phyloP scores from a whole-genome alignment of 352 stramenopile species.

The Globisporangium mamillatum region DNA sequence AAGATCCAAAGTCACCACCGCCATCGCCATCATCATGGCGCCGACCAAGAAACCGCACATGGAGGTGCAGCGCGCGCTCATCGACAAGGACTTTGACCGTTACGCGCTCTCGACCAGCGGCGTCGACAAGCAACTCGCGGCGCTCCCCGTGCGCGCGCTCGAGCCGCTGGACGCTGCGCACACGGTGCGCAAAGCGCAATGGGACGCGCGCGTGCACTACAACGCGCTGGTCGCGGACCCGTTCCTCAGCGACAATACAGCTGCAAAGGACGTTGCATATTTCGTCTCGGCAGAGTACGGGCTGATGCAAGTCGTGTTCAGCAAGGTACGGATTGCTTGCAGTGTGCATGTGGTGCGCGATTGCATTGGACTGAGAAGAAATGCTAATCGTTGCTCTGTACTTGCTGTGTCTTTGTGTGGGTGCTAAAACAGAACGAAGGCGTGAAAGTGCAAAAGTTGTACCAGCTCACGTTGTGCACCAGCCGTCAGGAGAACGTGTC shows the following conservation, averaged over 20 bases:
- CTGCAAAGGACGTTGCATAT: constrained; percentile 44
- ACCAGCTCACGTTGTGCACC: constrained; percentile 34
- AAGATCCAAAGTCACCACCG: constrained; percentile 6
- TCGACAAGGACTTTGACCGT: constrained; percentile 80
- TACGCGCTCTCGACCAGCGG: constrained; percentile 56
- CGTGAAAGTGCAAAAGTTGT: constrained; percentile 29
- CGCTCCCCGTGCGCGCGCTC: constrained; percentile 34
- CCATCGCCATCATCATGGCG: constrained; percentile 11
- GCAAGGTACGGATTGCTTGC: constrained; percentile 21
- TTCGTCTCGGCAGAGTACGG: constrained; percentile 62
- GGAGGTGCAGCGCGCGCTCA: constrained; percentile 56
- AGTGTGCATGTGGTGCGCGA: constrained; percentile 1
- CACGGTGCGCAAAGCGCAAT: constrained; percentile 68
- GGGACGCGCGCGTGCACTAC: constrained; percentile 65
- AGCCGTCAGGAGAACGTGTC: constrained; percentile 58
- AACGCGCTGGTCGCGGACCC: constrained; percentile 61
- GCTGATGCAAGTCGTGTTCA: constrained; percentile 52
- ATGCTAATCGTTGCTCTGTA: background rate
- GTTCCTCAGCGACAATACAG: constrained; percentile 36
- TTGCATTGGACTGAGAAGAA: constrained; percentile 1
- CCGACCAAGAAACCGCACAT: constrained; percentile 30
- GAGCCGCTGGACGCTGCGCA: constrained; percentile 39
- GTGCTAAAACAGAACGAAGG: constrained; percentile 19
- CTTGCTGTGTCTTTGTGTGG: background rate
- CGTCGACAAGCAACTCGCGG: constrained; percentile 24